Evolutionary conservation across 257 asterid species (phyloP).

Genomic region (Pogostemon cablin): DNA sequence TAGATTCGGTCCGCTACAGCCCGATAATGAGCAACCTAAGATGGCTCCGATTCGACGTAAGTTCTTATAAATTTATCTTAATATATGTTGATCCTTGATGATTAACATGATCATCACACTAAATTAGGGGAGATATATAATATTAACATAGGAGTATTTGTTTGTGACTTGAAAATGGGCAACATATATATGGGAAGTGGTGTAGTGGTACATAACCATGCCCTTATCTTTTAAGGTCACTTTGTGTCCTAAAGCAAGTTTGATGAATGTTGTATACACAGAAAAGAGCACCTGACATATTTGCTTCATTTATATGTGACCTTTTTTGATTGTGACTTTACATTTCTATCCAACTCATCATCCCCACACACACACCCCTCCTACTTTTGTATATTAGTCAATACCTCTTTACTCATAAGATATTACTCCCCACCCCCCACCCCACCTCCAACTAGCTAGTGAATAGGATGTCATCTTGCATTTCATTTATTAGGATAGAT

Average conservation of each 20-base stretch:
- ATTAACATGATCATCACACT: too few relatives aligned
- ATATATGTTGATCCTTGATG: too few relatives aligned
- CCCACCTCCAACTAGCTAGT: background rate
- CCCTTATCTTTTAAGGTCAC: slow-evolving; percentile 24
- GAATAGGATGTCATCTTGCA: background rate
- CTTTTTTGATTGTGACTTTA: slow-evolving; percentile 59
- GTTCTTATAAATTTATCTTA: slow-evolving; percentile 16
- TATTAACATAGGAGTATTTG: background rate
- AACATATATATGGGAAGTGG: background rate
- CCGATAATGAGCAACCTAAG: slow-evolving; percentile 57
- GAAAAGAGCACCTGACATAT: slow-evolving; percentile 37
- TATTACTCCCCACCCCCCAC: slow-evolving; percentile 2
- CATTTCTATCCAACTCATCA: slow-evolving; percentile 45
- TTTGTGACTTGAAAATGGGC: background rate
- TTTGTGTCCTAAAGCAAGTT: slow-evolving; percentile 37
- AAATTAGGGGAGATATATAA: background rate
- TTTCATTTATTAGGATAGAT: background rate
- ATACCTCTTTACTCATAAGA: slow-evolving; percentile 39
- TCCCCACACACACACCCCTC: slow-evolving; percentile 27
- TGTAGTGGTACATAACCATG: background rate
- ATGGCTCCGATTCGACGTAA: slow-evolving; percentile 77
- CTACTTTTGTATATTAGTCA: slow-evolving; percentile 19
- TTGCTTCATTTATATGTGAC: slow-evolving; percentile 41
- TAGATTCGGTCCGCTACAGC: slow-evolving; percentile 47
- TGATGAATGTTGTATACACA: slow-evolving; percentile 27